Percentiles rank a stretch among this genome's conserved stretches.
Evolutionary conservation across 805 yeast genomes (phyloP).

Genomic region (Starmerella vaccinii): DNA sequence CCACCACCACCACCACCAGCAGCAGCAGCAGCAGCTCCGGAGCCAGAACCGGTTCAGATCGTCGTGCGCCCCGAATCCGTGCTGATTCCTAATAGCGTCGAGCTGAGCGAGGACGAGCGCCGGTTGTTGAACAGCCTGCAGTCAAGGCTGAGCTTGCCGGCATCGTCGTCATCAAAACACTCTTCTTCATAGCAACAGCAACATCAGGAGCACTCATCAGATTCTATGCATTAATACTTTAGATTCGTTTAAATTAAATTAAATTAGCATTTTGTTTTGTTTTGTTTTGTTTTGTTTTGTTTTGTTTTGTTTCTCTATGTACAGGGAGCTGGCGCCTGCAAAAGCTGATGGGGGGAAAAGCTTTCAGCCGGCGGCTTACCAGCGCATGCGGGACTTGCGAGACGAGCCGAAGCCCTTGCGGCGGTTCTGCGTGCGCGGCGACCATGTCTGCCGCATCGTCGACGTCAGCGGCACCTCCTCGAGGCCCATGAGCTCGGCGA

Average conservation of each 20-base stretch:
- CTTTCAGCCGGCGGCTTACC: slow-evolving; percentile 14
- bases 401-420: slow-evolving; percentile 21
- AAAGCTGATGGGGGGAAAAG: neutral
- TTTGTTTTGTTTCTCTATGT: neutral
- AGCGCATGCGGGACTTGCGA: slow-evolving; percentile 25
- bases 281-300: too few relatives aligned
- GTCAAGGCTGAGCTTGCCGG: neutral
- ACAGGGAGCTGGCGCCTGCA: neutral
- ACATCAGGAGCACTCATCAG: too few relatives aligned
- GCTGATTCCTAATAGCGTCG: neutral
- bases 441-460: slow-evolving; percentile 22
- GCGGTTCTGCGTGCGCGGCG: neutral
- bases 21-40: too few relatives aligned
- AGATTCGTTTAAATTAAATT: too few relatives aligned
- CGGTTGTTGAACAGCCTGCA: neutral
- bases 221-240: too few relatives aligned
- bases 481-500: slow-evolving; percentile 25
- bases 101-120: slow-evolving; percentile 5
- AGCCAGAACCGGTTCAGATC: too few relatives aligned
- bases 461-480: slow-evolving; percentile 19
- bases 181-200: too few relatives aligned
- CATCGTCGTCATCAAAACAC: neutral
- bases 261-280: too few relatives aligned
- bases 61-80: neutral
- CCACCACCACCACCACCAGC: neutral